Evolutionary conservation across 306 rosid species (phyloP).

Genomic region (Cicer chorassanicum): DNA sequence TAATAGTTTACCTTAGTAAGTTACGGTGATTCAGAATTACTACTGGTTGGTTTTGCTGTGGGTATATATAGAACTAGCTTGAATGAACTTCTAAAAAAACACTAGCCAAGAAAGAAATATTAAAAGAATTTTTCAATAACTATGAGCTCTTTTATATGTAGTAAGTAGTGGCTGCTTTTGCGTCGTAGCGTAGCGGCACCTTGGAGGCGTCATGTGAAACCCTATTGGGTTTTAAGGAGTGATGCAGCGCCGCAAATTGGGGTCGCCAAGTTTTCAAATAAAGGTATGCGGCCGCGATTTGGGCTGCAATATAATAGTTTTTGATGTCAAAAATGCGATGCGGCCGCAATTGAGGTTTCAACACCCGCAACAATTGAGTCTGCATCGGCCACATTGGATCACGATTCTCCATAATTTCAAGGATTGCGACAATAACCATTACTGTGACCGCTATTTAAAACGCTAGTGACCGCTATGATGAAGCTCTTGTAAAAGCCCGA

Average conservation of each 20-base stretch:
- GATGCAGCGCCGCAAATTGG: neutral
- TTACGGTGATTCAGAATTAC: conserved; percentile 4
- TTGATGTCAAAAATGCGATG: too few relatives aligned
- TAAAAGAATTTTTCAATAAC: neutral
- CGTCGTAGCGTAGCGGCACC: neutral
- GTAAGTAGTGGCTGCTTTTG: neutral
- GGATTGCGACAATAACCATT: too few relatives aligned
- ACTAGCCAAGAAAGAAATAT: neutral
- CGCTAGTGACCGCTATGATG: neutral
- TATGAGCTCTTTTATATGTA: neutral
- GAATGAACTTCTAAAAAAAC: neutral
- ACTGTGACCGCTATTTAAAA: too few relatives aligned
- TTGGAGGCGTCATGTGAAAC: neutral
- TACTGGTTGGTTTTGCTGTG: conserved; percentile 38
- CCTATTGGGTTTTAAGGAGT: neutral
- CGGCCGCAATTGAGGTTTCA: too few relatives aligned
- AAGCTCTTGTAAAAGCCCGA: neutral
- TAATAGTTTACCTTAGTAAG: neutral
- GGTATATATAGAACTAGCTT: conserved; percentile 33
- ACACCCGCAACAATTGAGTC: too few relatives aligned
- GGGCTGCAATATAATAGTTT: too few relatives aligned
- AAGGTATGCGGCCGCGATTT: too few relatives aligned
- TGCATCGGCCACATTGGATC: too few relatives aligned
- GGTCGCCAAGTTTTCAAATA: too few relatives aligned
- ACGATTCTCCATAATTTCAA: too few relatives aligned